Percentiles rank a stretch among this genome's conserved stretches.
These are phyloP conservation scores for Ophiobolus disseminans DNA, from an alignment of 2,329 filamentous ascomycete species.

Conservation along the genomic window DNA sequence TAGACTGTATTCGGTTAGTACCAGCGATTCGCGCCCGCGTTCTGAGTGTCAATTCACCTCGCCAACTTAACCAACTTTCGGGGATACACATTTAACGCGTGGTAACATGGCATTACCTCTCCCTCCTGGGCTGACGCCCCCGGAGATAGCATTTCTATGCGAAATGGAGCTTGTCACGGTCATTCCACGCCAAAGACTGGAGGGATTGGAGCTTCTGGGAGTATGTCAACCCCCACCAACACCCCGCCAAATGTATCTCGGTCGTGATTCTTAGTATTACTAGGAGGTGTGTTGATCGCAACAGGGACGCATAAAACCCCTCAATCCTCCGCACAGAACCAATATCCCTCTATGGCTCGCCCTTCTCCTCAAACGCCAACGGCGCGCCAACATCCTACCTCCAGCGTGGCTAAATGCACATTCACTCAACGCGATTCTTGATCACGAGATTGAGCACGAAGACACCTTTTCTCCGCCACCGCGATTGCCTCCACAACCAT, in stretches of 20 bases:
- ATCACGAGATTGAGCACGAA: conserved; percentile 77
- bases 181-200: conserved; percentile 87
- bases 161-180: conserved; percentile 98
- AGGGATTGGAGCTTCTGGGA: conserved; percentile 81
- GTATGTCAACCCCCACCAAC: conserved; percentile 65
- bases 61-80: conserved; percentile 16
- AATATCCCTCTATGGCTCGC: conserved; percentile 92
- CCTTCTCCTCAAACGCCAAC: conserved; percentile 90
- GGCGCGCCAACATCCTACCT: conserved; percentile 88
- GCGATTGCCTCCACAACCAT: conserved; percentile 67
- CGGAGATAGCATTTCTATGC: conserved; percentile 91
- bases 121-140: conserved; percentile 74
- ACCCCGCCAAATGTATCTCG: conserved; percentile 27
- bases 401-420: conserved; percentile 85
- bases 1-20: conserved; percentile 30
- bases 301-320: conserved; percentile 77
- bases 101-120: conserved; percentile 66
- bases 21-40: conserved; percentile 14
- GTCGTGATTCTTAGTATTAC: not conserved
- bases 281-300: conserved; percentile 18
- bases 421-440: conserved; percentile 78
- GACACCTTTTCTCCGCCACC: conserved; percentile 78
- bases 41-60: conserved; percentile 13
- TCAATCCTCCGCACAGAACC: conserved; percentile 81
- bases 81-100: conserved; percentile 33